These are phyloP conservation scores for Ceratobasidium sp. DNA, from an alignment of 1,284 basidiomycete species.

Conservation along the genomic window DNA sequence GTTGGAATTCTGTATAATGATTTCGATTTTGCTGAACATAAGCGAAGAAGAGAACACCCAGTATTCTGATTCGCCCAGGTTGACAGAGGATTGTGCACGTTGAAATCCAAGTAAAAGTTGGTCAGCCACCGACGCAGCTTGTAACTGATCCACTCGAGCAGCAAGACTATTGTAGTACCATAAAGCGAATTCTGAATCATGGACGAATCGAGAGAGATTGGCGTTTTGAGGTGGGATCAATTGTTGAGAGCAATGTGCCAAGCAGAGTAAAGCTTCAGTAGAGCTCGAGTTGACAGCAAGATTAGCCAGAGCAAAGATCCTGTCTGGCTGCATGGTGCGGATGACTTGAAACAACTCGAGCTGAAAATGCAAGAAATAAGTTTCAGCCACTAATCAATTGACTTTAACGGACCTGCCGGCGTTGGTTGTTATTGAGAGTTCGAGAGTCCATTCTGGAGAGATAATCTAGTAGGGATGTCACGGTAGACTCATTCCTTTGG, in stretches of 20 bases:
- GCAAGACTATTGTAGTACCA: not conserved
- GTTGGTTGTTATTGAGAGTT: not conserved
- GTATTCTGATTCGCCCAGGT: not conserved
- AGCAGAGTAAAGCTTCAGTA: conserved; percentile 9
- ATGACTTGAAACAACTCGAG: conserved; percentile 14
- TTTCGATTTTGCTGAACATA: not conserved
- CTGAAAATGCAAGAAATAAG: too few species aligned
- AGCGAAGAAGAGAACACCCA: conserved; percentile 5
- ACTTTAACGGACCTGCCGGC: too few species aligned
- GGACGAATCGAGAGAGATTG: not conserved
- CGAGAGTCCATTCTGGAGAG: not conserved
- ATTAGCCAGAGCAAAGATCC: not conserved
- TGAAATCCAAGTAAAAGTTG: conserved; percentile 25
- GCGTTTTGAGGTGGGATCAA: not conserved
- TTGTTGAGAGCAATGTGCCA: not conserved
- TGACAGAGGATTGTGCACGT: not conserved
- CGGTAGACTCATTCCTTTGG: not conserved
- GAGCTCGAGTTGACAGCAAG: not conserved
- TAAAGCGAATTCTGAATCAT: not conserved
- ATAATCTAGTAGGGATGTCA: not conserved
- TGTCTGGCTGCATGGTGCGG: not conserved
- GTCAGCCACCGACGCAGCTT: not conserved
- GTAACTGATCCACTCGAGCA: not conserved
- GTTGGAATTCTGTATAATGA: not conserved
- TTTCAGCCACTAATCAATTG: too few species aligned